Conservation (phyloP, 2,329 filamentous ascomycete species). For the Teratosphaeriaceae sp. region DNA sequence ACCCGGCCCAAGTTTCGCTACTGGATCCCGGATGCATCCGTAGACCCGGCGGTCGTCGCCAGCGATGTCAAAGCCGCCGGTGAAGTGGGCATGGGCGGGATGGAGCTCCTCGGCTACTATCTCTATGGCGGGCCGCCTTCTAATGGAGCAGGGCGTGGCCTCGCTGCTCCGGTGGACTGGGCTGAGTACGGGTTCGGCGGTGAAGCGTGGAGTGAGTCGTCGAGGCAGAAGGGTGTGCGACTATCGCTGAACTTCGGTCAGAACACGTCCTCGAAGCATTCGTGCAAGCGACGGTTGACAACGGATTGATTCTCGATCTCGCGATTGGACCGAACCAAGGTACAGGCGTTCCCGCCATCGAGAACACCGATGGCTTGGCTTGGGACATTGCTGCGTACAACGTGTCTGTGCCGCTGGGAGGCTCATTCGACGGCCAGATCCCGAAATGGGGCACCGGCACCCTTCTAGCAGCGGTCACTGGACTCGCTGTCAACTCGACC, state of each 20-base stretch:
- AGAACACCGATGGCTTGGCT: conserved; percentile 29
- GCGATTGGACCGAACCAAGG: conserved; percentile 43
- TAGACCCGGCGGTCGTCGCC: conserved; percentile 23
- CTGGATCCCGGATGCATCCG: conserved; percentile 35
- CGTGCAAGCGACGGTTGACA: conserved; percentile 29
- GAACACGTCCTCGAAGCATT: not conserved
- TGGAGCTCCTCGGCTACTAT: conserved; percentile 36
- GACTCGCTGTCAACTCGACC: conserved; percentile 9
- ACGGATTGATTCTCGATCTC: conserved; percentile 40
- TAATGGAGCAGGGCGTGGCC: conserved; percentile 14
- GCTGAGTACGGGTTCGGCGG: conserved; percentile 35
- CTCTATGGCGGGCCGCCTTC: conserved; percentile 26
- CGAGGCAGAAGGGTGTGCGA: conserved; percentile 12
- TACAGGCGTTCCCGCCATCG: conserved; percentile 38
- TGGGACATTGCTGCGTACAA: conserved; percentile 30
- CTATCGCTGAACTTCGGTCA: conserved; percentile 11
- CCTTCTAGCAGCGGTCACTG: conserved; percentile 23
- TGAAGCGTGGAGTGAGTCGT: conserved; percentile 25
- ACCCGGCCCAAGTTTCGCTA: conserved; percentile 27
- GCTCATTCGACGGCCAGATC: conserved; percentile 25
- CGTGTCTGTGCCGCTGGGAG: conserved; percentile 23
- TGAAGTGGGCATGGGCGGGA: conserved; percentile 31
- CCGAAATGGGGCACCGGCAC: conserved; percentile 35
- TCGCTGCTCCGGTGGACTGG: conserved; percentile 29
- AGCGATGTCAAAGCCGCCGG: conserved; percentile 29